Conservation (phyloP, 768 basidiomycete species). For the Amanita exitialis region DNA sequence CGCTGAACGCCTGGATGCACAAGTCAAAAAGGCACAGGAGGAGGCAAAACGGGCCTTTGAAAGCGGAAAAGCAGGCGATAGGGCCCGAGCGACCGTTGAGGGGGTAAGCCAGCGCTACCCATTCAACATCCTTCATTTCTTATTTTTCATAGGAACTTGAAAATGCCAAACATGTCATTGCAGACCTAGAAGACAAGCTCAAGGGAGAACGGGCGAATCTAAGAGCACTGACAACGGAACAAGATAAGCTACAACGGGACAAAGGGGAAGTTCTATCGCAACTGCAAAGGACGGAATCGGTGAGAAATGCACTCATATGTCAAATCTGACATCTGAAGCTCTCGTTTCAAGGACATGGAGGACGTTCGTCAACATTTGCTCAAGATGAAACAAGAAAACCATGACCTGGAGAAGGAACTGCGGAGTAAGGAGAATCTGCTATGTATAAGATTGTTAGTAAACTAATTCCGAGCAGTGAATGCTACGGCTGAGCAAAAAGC, state of each 20-base stretch:
- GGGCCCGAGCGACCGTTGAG: conserved; percentile 40
- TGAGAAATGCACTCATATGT: conserved; percentile 20
- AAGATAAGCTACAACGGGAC: conserved; percentile 51
- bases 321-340: not conserved
- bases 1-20: conserved; percentile 51
- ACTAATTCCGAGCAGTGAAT: conserved; percentile 27
- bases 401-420: conserved; percentile 63
- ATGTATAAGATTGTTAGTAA: not conserved
- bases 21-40: conserved; percentile 49
- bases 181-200: conserved; percentile 64
- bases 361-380: conserved; percentile 63
- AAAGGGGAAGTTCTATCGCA: conserved; percentile 54
- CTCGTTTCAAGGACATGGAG: conserved; percentile 56
- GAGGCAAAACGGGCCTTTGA: conserved; percentile 46
- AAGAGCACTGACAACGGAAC: conserved; percentile 52
- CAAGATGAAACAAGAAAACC: conserved; percentile 62
- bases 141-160: conserved; percentile 50
- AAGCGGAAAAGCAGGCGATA: conserved; percentile 38
- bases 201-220: conserved; percentile 60
- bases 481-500: conserved; percentile 65
- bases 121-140: not conserved
- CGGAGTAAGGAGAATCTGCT: conserved; percentile 36
- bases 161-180: conserved; percentile 50
- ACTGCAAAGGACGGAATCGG: conserved; percentile 62
- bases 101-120: conserved; percentile 29